These are phyloP conservation scores for Phytophthora melonis DNA, from an alignment of 352 stramenopile genomes.

Conservation along the genomic window DNA sequence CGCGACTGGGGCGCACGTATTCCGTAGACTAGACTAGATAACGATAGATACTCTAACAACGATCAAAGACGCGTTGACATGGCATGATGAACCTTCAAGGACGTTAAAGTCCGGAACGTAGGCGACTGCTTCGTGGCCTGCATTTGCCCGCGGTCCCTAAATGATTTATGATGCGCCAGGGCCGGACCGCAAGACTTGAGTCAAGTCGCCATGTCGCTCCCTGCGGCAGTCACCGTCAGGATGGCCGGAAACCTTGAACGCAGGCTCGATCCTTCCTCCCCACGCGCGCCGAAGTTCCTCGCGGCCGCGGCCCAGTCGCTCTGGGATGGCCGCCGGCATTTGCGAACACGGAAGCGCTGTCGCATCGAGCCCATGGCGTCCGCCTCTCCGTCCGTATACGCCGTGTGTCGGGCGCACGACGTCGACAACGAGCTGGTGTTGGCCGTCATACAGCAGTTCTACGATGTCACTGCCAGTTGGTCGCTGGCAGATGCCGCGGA, in stretches of 20 bases:
- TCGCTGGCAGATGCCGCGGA: constrained; percentile 52
- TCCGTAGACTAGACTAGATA: not conserved
- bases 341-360: constrained; percentile 8
- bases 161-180: too few species aligned
- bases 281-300: not conserved
- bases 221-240: not conserved
- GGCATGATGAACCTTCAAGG: not conserved
- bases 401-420: constrained; percentile 44
- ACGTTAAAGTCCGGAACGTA: constrained; percentile 8
- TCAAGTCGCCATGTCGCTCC: too few species aligned
- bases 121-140: constrained; percentile 7
- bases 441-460: constrained; percentile 47
- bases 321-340: constrained; percentile 5
- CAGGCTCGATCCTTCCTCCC: not conserved
- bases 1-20: constrained; percentile 11
- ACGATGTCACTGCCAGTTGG: constrained; percentile 51
- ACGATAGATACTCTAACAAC: constrained; percentile 23
- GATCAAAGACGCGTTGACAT: constrained; percentile 6
- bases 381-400: constrained; percentile 52
- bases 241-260: constrained; percentile 4
- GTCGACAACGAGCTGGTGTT: constrained; percentile 44
- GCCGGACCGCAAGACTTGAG: too few species aligned
- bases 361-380: not conserved
- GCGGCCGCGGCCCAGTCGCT: not conserved
- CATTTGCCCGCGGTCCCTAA: constrained; percentile 1